Evolutionary conservation across 495 filamentous ascomycete genomes (phyloP).

Genomic region (Penicillium antarcticum): DNA sequence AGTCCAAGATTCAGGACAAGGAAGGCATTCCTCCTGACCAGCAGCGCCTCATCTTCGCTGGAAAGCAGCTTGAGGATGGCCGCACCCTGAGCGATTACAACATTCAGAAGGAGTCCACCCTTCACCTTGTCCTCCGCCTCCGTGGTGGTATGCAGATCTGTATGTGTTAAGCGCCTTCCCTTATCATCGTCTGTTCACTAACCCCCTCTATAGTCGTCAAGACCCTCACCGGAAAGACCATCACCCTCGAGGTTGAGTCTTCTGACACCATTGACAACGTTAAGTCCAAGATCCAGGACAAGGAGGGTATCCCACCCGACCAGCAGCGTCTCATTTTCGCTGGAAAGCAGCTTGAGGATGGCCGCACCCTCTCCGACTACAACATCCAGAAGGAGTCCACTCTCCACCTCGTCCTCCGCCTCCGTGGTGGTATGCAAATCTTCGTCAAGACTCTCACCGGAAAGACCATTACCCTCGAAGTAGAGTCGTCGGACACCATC

Average conservation of each 20-base stretch:
- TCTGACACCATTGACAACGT: slow-evolving; percentile 97
- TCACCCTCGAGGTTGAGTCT: slow-evolving; percentile 96
- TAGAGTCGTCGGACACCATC: slow-evolving; percentile 84
- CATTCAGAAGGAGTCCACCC: slow-evolving; percentile 96
- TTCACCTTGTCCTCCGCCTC: slow-evolving; percentile 93
- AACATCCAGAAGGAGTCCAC: slow-evolving; percentile 74
- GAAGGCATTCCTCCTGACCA: slow-evolving; percentile 98
- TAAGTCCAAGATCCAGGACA: slow-evolving; percentile 75
- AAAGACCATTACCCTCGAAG: slow-evolving; percentile 70
- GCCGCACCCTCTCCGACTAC: slow-evolving; percentile 68
- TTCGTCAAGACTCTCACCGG: slow-evolving; percentile 71
- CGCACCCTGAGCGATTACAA: slow-evolving; percentile 97
- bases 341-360: slow-evolving; percentile 70
- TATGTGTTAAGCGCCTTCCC: slow-evolving; percentile 38
- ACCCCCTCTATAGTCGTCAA: slow-evolving; percentile 60
- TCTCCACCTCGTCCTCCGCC: slow-evolving; percentile 66
- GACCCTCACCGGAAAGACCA: slow-evolving; percentile 95
- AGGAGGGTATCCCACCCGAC: slow-evolving; percentile 75
- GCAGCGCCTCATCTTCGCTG: slow-evolving; percentile 97
- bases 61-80: slow-evolving; percentile 97
- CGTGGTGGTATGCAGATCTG: slow-evolving; percentile 99
- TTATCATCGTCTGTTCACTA: slow-evolving; percentile 15
- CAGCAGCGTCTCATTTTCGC: slow-evolving; percentile 75
- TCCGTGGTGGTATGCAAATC: slow-evolving; percentile 74
- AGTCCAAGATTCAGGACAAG: slow-evolving; percentile 99